Base-by-base conservation (phyloP, 2,329 filamentous ascomycete genomes). In the Xylariaceae sp. region DNA sequence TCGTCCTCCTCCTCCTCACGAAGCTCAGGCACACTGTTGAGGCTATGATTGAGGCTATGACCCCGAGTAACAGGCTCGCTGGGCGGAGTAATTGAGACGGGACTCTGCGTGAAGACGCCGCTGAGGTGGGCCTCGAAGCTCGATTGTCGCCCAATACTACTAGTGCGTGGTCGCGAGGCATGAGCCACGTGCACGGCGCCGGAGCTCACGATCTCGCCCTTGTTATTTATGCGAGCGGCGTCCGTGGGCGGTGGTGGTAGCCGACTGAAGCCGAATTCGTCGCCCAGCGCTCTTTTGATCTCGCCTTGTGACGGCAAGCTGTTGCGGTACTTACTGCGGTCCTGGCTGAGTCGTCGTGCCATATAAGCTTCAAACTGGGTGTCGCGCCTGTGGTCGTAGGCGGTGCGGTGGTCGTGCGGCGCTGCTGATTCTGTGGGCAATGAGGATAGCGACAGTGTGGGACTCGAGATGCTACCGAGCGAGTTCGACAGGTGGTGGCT, bases 341-440 rank as follows among this genome's bases (percentile, higher is more conserved):
- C 18, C 9, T 53, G 61, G 56, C 69, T 71, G 2, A 61, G 64
- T 9, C 73, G 72, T 7, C 71, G 73, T 23, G 73, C 72, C 15
- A 78, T 65, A 65, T 77, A 80, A 4, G 76, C 74, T 53, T 80
- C 78, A 59, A 80, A 81, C 57, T 76, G 73, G 3, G 78, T 80
- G 56, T 79, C 75, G 4, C 78, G 73, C 69, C 75, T 71, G 68
- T 80, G 78, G 55, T 71, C 74, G 67, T 80, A 80, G 47, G 72
- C 70, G 8, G 44, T 45, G 23, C 62, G 67, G 2, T 65, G 68
- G 56, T 69, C 64, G 11, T 34, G 39, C 3, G 49, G 18, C 3
- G 50, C 23, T 42, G 11, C 23, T 5, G 50, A n/a, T n/a, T 60
- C 30, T 30, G 58, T 39, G 10, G 54, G 47, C 18, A 59, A 48